phyloP scores from a whole-genome alignment of 805 yeast species.

The Lachancea cidri region DNA sequence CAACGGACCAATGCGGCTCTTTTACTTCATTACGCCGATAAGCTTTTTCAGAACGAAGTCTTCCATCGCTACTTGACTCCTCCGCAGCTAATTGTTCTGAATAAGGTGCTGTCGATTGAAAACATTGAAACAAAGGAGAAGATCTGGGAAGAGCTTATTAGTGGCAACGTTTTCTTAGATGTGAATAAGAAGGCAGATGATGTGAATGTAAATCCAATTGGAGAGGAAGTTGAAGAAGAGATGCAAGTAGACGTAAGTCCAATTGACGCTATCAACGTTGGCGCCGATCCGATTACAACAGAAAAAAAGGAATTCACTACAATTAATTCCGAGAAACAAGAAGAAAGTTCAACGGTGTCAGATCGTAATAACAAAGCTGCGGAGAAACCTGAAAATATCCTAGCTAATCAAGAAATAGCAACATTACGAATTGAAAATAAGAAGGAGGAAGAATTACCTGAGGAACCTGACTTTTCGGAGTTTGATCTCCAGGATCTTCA shows the following conservation, averaged over 20 bases:
- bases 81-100: slow-evolving; percentile 50
- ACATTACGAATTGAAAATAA: neutral
- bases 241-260: neutral
- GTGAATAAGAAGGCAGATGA: slow-evolving; percentile 16
- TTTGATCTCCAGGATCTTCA: slow-evolving; percentile 37
- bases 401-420: neutral
- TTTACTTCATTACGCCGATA: slow-evolving; percentile 33
- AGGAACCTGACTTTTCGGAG: slow-evolving; percentile 34
- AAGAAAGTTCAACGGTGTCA: neutral
- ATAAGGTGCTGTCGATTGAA: slow-evolving; percentile 38
- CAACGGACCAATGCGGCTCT: slow-evolving; percentile 29
- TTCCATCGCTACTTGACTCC: slow-evolving; percentile 48
- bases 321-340: neutral
- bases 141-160: slow-evolving; percentile 44
- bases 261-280: no score
- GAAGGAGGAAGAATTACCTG: slow-evolving; percentile 3
- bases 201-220: no score
- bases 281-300: no score
- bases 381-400: neutral
- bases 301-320: no score
- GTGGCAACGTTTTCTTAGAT: slow-evolving; percentile 27
- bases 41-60: slow-evolving; percentile 34
- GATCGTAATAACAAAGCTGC: neutral
- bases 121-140: slow-evolving; percentile 20
- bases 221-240: neutral